These are phyloP conservation scores for Cercospora sp. DNA, from an alignment of 2,329 filamentous ascomycete genomes.

Conservation along the genomic window DNA sequence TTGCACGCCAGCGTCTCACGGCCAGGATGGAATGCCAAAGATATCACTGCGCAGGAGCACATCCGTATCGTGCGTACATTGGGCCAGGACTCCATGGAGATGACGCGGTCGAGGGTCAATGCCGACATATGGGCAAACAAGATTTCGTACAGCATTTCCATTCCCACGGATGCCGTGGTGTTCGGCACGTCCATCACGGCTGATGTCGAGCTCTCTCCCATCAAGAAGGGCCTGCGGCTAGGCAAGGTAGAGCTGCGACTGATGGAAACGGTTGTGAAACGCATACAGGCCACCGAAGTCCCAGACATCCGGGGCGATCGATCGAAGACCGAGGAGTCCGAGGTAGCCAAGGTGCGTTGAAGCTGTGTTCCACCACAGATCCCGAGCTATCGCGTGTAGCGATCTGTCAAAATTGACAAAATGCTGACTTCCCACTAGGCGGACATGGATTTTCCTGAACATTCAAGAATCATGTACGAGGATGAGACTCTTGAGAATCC, in stretches of 20 bases:
- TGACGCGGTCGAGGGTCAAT: slow-evolving; percentile 55
- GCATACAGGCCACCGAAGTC: slow-evolving; percentile 39
- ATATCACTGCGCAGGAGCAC: slow-evolving; percentile 74
- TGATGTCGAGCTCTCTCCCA: slow-evolving; percentile 81
- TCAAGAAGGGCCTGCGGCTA: slow-evolving; percentile 84
- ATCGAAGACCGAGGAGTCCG: slow-evolving; percentile 40
- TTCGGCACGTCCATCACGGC: slow-evolving; percentile 85
- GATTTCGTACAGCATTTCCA: slow-evolving; percentile 89
- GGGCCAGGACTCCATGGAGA: slow-evolving; percentile 69
- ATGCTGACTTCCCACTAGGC: slow-evolving; percentile 6
- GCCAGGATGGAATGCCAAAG: slow-evolving; percentile 79
- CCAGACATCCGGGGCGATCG: slow-evolving; percentile 38
- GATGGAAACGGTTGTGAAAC: slow-evolving; percentile 68
- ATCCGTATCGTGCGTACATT: slow-evolving; percentile 53
- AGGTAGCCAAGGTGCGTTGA: slow-evolving; percentile 38
- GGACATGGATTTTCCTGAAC: slow-evolving; percentile 43
- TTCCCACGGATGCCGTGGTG: slow-evolving; percentile 90
- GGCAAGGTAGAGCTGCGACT: slow-evolving; percentile 80
- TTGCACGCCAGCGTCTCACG: slow-evolving; percentile 86
- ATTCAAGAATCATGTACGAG: slow-evolving; percentile 38
- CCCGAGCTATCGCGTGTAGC: background rate
- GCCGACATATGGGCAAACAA: slow-evolving; percentile 99
- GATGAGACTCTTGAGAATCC: slow-evolving; percentile 45
- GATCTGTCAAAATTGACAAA: background rate
- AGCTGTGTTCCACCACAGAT: background rate